A percentile compares a stretch with the other conserved stretches of the same genome.
Conservation (phyloP, 2,329 filamentous ascomycete genomes). For the Passalora sequoiae region DNA sequence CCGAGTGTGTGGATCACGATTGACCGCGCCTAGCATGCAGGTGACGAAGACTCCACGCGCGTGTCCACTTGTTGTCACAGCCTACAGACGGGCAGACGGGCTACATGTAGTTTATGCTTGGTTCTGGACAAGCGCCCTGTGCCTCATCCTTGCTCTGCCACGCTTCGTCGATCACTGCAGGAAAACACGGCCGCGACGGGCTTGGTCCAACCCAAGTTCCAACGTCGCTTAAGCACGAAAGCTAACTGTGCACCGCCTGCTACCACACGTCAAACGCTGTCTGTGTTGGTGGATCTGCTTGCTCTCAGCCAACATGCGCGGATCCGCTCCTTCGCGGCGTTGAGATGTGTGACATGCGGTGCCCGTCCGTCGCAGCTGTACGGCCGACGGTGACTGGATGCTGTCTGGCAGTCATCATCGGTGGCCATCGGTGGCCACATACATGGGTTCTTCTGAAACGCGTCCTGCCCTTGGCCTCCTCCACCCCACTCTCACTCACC, state of each 20-base stretch:
- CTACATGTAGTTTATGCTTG: too few relatives aligned
- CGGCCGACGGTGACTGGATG: too few relatives aligned
- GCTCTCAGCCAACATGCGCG: neutral
- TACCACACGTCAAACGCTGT: neutral
- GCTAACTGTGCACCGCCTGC: neutral
- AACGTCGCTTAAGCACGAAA: conserved; percentile 5
- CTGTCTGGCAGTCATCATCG: too few relatives aligned
- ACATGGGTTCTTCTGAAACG: conserved; percentile 2
- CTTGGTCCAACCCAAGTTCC: conserved; percentile 6
- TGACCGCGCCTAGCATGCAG: conserved; percentile 2
- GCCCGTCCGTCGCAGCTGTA: too few relatives aligned
- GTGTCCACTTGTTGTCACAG: too few relatives aligned
- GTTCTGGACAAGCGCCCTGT: too few relatives aligned
- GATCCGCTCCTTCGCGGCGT: too few relatives aligned
- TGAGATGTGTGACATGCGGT: too few relatives aligned
- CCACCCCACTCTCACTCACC: conserved; percentile 3
- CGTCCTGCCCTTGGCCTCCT: neutral
- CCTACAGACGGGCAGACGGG: too few relatives aligned
- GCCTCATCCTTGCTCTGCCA: conserved; percentile 1
- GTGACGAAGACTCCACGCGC: too few relatives aligned
- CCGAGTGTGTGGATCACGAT: conserved; percentile 2
- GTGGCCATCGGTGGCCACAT: too few relatives aligned
- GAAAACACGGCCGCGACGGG: conserved; percentile 1
- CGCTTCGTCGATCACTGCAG: conserved; percentile 4
- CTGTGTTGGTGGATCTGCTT: neutral